Base-by-base conservation (phyloP, 805 yeast genomes). In the Huiozyma naganishii region DNA sequence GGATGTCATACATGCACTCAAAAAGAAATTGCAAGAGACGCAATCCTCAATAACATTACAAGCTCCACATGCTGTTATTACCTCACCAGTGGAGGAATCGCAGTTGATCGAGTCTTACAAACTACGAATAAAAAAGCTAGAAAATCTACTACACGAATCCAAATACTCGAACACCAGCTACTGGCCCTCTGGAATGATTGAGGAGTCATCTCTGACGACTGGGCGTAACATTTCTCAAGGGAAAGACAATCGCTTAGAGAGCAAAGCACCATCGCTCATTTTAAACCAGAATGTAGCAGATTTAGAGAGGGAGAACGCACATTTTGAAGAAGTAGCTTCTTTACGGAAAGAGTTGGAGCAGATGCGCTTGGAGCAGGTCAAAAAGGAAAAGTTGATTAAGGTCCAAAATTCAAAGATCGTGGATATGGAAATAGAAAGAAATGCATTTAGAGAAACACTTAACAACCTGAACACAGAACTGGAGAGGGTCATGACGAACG, bases 81-180 rank as follows among this genome's bases (percentile, higher is more conserved):
- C 37, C 3, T 30, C 33, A 30, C 33, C 33, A 8, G 23, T 17
- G 23, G 11, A 30, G 11, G 39, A 40, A 7, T 9, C 41, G 4
- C 32, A 29, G 5, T 44, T 48, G 8, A 40, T 48, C 8, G 35
- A 41, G 29, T 41, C 37, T 7, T 80, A 87, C 49, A 81, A 81
- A 57, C 62, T 75, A 8, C 67, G 95, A 42, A 84, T 90, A 36
- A 77, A 76, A 48, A 83, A 83, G 51, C 70, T 90, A 42, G 96
- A 88, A 52, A 80, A 76, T 43, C 62, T 87, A 34, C 64, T 88
- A 11, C 92, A 87, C 57, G 86, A 83, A 48, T 82, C 78, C 43
- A 85, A 76, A 49, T 77, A 72, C 54, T 72, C 72, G 39, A 74
- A 77, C 41, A 66, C 77, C 34, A 70, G 69, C 30, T 64, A 61